Evolutionary conservation across 768 basidiomycete species (phyloP), one percentile per base, ranked within the genome.

Genomic region (Macrolepiota fuliginosa): DNA sequence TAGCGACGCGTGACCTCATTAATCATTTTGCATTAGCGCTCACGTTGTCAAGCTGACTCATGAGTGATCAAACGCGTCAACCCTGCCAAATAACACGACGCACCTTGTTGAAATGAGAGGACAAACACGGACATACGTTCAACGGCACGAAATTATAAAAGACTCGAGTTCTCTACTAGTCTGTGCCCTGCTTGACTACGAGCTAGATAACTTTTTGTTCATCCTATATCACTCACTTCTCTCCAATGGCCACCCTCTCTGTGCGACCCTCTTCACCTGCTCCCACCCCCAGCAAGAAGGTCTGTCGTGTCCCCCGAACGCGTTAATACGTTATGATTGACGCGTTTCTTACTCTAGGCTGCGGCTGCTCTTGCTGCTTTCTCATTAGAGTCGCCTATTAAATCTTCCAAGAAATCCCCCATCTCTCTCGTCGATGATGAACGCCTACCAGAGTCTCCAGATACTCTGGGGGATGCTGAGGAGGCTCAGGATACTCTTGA

Each of bases 251-350:
- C 54, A 69, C 76, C 54, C 42, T 72, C 51, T 49, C 70, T 54
- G 35, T 66, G 17, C 74, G 72, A 56, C 63, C 73, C 25, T 56
- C 69, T 29, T 72, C 76, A 29, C 74, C 76, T 15, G 72, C 66
- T 29, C 70, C 72, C 10, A 83, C 83, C 0, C 83, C 83, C 17
- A 83, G 81, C 71, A 85, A 85, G 66, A 79, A 81, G 79, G 83
- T 83, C 65, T 47, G 63, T 58, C 56, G 32, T 37, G 52, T 67
- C 63, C 36, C 42, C 58, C 42, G 15, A 19, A 15, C 32, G 39
- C 50, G 46, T 56, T 58, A 58, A 65, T 61, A 59, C 45, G 56
- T 49, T 32, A 51, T 40, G 22, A 62, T 54, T 62, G 42, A 61
- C 52, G 60, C 39, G 50, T 52, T 39, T 40, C 46, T 47, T 29